Conservation (phyloP, 192 early-diverging fungal species). For the Lobulomyces angularis region DNA sequence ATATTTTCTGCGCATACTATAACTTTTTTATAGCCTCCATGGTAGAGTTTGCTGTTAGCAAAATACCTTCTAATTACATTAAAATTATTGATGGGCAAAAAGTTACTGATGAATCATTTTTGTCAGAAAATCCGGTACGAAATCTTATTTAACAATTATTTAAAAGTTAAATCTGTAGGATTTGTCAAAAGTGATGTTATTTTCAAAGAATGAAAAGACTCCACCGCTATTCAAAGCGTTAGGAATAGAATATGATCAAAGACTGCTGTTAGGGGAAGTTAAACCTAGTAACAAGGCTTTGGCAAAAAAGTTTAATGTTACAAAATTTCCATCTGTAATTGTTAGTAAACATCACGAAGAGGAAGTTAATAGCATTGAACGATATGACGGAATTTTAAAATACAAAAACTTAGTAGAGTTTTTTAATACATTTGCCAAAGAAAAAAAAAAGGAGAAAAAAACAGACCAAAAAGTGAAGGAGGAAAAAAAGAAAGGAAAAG, state of each 20-base stretch:
- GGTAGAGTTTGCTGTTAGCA: conserved; percentile 52
- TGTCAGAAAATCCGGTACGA: conserved; percentile 29
- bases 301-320: no score
- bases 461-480: no score
- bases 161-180: conserved; percentile 1
- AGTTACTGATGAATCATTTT: conserved; percentile 25
- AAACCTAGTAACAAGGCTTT: no score
- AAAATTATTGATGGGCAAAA: conserved; percentile 3
- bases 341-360: no score
- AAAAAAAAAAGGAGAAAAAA: no score
- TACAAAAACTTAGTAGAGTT: no score
- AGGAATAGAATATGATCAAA: conserved; percentile 57
- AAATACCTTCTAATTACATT: conserved; percentile 39
- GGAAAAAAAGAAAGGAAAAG: no score
- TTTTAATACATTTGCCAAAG: no score
- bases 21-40: neutral
- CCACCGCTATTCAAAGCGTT: conserved; percentile 80
- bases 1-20: conserved; percentile 10
- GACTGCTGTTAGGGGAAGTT: conserved; percentile 63
- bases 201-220: conserved; percentile 62
- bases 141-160: neutral
- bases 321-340: no score
- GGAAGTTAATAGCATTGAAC: no score
- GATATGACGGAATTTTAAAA: no score
- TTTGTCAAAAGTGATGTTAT: conserved; percentile 62